Evolutionary conservation across 2,329 filamentous ascomycete species (phyloP).

Genomic region (Exserohilum turcica): DNA sequence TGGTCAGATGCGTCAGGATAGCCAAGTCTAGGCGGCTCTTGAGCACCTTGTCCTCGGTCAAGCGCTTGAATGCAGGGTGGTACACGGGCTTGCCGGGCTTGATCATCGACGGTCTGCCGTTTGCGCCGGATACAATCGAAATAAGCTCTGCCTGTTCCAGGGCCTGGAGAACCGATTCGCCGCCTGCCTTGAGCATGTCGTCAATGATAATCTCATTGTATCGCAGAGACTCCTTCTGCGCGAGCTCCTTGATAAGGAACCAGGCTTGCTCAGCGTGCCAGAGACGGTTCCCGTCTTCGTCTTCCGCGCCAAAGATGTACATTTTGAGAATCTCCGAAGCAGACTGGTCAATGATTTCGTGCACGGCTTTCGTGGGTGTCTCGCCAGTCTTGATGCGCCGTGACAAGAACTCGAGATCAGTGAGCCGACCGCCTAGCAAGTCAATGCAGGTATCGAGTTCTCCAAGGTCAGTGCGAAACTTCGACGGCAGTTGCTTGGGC

Average conservation of each 20-base stretch:
- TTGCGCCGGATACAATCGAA: slow-evolving; percentile 68
- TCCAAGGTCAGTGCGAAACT: slow-evolving; percentile 61
- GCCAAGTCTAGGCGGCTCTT: slow-evolving; percentile 71
- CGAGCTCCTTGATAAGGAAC: slow-evolving; percentile 81
- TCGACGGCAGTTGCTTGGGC: slow-evolving; percentile 52
- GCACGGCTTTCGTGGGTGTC: slow-evolving; percentile 76
- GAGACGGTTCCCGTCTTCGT: slow-evolving; percentile 58
- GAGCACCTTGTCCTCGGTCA: slow-evolving; percentile 74
- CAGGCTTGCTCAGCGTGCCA: slow-evolving; percentile 91
- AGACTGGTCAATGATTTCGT: slow-evolving; percentile 86
- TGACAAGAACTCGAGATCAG: slow-evolving; percentile 92
- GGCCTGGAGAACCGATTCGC: slow-evolving; percentile 76
- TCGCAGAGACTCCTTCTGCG: slow-evolving; percentile 68
- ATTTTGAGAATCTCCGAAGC: slow-evolving; percentile 92
- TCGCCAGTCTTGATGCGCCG: slow-evolving; percentile 87
- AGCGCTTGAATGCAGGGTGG: slow-evolving; percentile 75
- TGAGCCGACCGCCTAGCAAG: slow-evolving; percentile 86
- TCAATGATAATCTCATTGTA: slow-evolving; percentile 87
- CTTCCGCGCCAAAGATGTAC: slow-evolving; percentile 72
- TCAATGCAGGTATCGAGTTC: slow-evolving; percentile 83
- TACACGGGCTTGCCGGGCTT: slow-evolving; percentile 85
- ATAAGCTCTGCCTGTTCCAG: slow-evolving; percentile 88
- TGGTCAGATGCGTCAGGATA: slow-evolving; percentile 70
- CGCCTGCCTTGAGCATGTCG: slow-evolving; percentile 72
- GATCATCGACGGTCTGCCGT: slow-evolving; percentile 78